Evolutionary conservation across 2,329 filamentous ascomycete species (phyloP).

Genomic region (Apiospora marii): DNA sequence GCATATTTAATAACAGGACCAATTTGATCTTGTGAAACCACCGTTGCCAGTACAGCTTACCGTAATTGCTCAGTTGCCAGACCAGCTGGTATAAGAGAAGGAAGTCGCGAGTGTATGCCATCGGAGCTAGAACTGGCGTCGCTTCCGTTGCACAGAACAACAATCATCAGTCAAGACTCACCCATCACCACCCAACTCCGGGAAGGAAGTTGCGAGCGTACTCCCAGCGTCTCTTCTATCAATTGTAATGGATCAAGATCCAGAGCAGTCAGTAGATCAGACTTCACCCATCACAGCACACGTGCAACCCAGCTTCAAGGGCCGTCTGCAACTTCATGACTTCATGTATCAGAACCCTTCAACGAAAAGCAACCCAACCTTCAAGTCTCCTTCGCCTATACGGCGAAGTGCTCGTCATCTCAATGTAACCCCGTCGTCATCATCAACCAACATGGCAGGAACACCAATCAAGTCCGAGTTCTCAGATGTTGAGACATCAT

Average conservation of each 20-base stretch:
- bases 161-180: not conserved
- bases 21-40: not conserved
- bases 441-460: not conserved
- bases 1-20: not conserved
- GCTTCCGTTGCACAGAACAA: not conserved
- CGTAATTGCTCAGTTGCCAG: not conserved
- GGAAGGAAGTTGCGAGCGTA: too few relatives aligned
- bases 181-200: not conserved
- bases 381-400: slow-evolving; percentile 11
- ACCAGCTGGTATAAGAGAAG: not conserved
- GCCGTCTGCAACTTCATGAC: slow-evolving; percentile 27
- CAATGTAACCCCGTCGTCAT: not conserved
- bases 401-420: slow-evolving; percentile 26
- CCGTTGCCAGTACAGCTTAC: not conserved
- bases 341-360: slow-evolving; percentile 28
- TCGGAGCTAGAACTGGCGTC: not conserved
- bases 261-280: not conserved
- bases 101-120: not conserved
- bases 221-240: too few relatives aligned
- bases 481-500: not conserved
- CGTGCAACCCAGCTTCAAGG: slow-evolving; percentile 25
- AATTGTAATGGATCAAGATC: too few relatives aligned
- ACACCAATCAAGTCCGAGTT: slow-evolving; percentile 5
- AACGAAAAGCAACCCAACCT: not conserved
- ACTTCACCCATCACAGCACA: not conserved